Evolutionary conservation across 179 eudicot species (phyloP).

Genomic region (Drosera spatulata): DNA sequence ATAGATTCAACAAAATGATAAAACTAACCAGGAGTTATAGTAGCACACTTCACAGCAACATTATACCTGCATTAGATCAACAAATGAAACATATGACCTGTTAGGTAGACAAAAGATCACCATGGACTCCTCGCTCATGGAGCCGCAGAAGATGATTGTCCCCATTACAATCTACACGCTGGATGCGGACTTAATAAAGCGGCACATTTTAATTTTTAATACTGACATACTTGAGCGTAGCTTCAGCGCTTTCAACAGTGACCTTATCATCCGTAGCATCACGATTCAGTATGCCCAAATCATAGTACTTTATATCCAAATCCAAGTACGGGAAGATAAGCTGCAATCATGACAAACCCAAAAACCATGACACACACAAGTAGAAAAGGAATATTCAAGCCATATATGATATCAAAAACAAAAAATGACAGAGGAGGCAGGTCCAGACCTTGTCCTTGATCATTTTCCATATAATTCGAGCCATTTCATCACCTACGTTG

Average conservation of each 20-base stretch:
- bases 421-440: background rate
- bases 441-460: constrained; percentile 67
- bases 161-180: too few species aligned
- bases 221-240: constrained; percentile 68
- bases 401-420: background rate
- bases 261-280: constrained; percentile 88
- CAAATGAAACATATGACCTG: background rate
- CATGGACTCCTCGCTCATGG: too few species aligned
- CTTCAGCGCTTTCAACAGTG: constrained; percentile 13
- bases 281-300: constrained; percentile 86
- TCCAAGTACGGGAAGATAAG: constrained; percentile 77
- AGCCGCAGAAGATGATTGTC: too few species aligned
- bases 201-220: too few species aligned
- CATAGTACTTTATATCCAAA: constrained; percentile 86
- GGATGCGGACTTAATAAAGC: too few species aligned
- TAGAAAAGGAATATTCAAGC: background rate
- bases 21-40: constrained; percentile 90
- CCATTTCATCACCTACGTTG: constrained; percentile 88
- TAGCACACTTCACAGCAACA: constrained; percentile 98
- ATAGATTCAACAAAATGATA: constrained; percentile 2
- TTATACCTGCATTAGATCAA: constrained; percentile 55
- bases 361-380: background rate
- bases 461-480: constrained; percentile 83
- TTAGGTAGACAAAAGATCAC: too few species aligned
- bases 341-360: constrained; percentile 30